Conservation (phyloP, 768 basidiomycete genomes). For the Mycena leptocephala region DNA sequence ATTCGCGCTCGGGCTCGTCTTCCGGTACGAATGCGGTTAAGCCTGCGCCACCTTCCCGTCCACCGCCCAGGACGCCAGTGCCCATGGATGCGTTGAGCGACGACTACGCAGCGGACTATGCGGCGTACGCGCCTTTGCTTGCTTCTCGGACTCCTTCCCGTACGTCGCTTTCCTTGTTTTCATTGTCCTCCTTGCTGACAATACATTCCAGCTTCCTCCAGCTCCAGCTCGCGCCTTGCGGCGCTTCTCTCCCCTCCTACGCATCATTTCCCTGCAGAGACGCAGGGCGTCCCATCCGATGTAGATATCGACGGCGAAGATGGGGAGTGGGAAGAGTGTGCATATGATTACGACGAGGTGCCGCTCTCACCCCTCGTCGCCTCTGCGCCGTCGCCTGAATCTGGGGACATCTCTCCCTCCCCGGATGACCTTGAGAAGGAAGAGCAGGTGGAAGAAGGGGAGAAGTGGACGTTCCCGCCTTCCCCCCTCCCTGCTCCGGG, state of each 20-base stretch:
- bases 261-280: not conserved
- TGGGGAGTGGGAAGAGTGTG: conserved; percentile 15
- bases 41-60: too few relatives aligned
- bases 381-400: too few relatives aligned
- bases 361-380: conserved; percentile 24
- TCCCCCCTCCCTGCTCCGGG: not conserved
- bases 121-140: not conserved
- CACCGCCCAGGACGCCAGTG: conserved; percentile 22
- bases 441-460: not conserved
- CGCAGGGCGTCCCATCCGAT: conserved; percentile 13
- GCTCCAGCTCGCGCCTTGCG: conserved; percentile 2
- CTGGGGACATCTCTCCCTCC: not conserved
- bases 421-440: not conserved
- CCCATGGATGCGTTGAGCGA: conserved; percentile 19
- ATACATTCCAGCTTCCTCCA: not conserved
- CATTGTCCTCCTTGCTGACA: not conserved
- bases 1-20: conserved; percentile 6
- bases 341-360: not conserved
- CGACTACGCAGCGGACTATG: conserved; percentile 13
- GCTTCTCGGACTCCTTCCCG: not conserved
- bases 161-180: not conserved
- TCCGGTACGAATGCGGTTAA: too few relatives aligned
- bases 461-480: not conserved
- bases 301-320: not conserved
- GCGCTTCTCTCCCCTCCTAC: conserved; percentile 15